Base-by-base conservation (phyloP, 2,329 filamentous ascomycete species). In the Pseudogymnoascus sp. region DNA sequence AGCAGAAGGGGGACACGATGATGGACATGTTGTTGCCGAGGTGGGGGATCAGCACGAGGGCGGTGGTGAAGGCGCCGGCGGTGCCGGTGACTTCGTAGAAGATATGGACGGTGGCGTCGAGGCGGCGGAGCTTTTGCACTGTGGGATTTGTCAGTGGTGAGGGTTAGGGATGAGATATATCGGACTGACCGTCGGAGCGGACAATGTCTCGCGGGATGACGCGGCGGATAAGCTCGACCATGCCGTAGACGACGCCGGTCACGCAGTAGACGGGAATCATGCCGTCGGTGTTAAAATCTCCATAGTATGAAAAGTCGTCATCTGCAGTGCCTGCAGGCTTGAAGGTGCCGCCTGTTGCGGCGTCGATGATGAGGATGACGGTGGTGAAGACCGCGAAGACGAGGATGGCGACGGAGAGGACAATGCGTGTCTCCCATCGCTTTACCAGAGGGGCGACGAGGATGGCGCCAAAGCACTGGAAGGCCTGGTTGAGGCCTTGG, bases 281-380 rank as follows among this genome's bases (percentile, higher is more conserved):
- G 19, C 75, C 77, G 65, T 81, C 78, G 7, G 79, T 80, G 41
- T 79, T 76, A 70, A 79, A 81, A 1, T n/a, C 68, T 96, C 86
- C 78, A 97, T 81, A 81, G 69, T 80, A 80, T 23, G 73, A 72
- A 69, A 77, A 78, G 57, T 79, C 73, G 54, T 73, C 68, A 45
- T 73, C 67, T 11, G 68, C 73, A 71, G 28, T 67, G 57, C 54
- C 67, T 6, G 68, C 67, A 0, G 74, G 72, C 67, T 75, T 74
- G 66, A 81, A 79, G 6, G 66, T 77, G 6, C 80, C 79, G 14
- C 80, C 80, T 11, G 79, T 81, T 1, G 76, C 76, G 16, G 78
- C 79, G 66, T 82, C 80, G 36, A 81, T 73, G 63, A 81, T 77
- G 19, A 82, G 73, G 13, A 82, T 71, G 6, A 81, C 69, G 11